Base-by-base conservation (phyloP, 2,329 filamentous ascomycete species). In the Gremmenia infestans region DNA sequence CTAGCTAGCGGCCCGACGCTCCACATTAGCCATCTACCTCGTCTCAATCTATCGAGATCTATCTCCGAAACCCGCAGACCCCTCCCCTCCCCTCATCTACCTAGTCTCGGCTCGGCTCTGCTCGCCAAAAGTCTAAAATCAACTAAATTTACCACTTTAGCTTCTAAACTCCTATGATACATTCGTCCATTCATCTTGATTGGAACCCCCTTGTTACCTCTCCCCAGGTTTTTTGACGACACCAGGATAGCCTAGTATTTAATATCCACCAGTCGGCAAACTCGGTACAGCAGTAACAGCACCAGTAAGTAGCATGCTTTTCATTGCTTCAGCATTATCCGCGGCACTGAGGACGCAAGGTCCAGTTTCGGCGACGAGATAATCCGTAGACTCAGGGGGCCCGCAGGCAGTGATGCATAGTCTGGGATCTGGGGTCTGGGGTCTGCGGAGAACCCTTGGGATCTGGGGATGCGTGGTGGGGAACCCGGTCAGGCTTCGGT, bases 181-280 rank as follows among this genome's bases (percentile, higher is more conserved):
- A 46, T 37, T 22, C 47, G 8, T 22, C 46, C 23, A 32, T 48
- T 40, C 43, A 50, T 54, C 47, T 50, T 28, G 54, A 22, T 47
- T 43, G 8, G n/a, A 36, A 35, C n/a, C n/a, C 17, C 5, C 42
- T 36, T 19, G 43, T 17, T 28, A 23, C 42, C 43, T 17, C 48
- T 22, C 43, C 45, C 45, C 19, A 15, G 50, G n/a, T 50, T 50
- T 50, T 46, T 15, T 17, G 42, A 17, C 19, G 4, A 23, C 23
- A 32, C 9, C 12, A 43, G 35, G 55, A 54, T 57, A 54, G 51
- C 48, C 55, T 57, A 46, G 54, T 54, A 17, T 47, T 8, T n/a
- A 14, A 15, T 11, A 4, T 40, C 36, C 25, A 22, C 54, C 36
- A 23, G n/a, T 53, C 55, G 51, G 48, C 42, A 51, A 51, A 52